phyloP scores from a whole-genome alignment of 202 grass and related monocot genomes.

The Carex sylvatica region DNA sequence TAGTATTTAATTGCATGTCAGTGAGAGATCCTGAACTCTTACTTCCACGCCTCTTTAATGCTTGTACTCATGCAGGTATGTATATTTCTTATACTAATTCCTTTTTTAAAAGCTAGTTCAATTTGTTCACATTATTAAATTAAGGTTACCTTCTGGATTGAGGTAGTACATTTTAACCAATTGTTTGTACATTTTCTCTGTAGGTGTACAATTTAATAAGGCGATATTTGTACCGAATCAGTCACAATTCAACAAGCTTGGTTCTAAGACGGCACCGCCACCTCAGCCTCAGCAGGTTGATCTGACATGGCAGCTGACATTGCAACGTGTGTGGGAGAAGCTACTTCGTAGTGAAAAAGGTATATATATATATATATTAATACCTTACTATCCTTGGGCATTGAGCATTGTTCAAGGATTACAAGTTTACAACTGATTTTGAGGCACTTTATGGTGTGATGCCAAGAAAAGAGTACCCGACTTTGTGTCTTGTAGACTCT shows the following conservation, averaged over 20 bases:
- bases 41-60: slow-evolving; percentile 67
- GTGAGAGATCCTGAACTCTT: slow-evolving; percentile 85
- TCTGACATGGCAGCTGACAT: slow-evolving; percentile 81
- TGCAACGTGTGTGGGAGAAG: slow-evolving; percentile 84
- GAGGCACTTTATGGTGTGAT: not conserved
- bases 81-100: slow-evolving; percentile 3
- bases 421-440: not conserved
- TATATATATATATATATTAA: slow-evolving; percentile 20
- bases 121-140: not conserved
- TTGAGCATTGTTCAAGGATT: not conserved
- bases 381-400: slow-evolving; percentile 2
- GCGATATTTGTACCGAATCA: slow-evolving; percentile 95
- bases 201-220: slow-evolving; percentile 68
- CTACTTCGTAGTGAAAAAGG: slow-evolving; percentile 51
- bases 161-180: not conserved
- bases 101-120: not conserved
- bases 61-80: slow-evolving; percentile 62
- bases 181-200: slow-evolving; percentile 8
- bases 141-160: not conserved
- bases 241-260: slow-evolving; percentile 85
- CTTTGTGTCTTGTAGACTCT: not conserved
- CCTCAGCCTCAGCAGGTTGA: slow-evolving; percentile 75
- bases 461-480: slow-evolving; percentile 5
- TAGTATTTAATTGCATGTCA: slow-evolving; percentile 99
- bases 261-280: slow-evolving; percentile 61